Evolutionary conservation across 768 basidiomycete species (phyloP), one percentile per base, ranked within the genome.

Genomic region (Aureoboletus auriporus): DNA sequence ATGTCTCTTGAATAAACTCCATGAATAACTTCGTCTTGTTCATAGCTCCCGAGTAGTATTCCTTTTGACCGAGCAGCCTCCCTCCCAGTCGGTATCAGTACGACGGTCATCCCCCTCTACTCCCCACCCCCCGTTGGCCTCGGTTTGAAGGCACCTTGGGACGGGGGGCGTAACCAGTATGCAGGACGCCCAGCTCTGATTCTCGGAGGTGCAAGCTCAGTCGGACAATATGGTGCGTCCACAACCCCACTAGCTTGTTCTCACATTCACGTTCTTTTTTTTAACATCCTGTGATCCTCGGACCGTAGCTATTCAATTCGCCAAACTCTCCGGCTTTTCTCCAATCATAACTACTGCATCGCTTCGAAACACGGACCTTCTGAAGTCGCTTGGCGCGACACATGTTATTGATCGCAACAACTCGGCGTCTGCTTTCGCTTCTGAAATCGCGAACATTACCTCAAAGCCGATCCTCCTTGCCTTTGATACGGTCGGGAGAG

Each of bases 281-380:
- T n/a, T 27, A n/a, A 8, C 17, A 30, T 57, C 61, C 26, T 33
- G 14, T 26, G n/a, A n/a, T n/a, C n/a, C n/a, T n/a, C n/a, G n/a
- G n/a, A n/a, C n/a, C n/a, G 14, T 20, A 66, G 69, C 52, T n/a
- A 66, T 71, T 36, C 71, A 71, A 52, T 60, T 71, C 11, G 61
- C 68, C 6, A 57, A 37, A 23, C 53, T 70, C 26, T 70, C 69
- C 5, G 68, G 64, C 3, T 69, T 71, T 39, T 68, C 60, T 9
- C 66, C 66, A 0, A 69, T 75, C 35, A 65, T 73, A 36, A 64
- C 71, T 12, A 75, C 74, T 0, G 67, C 74, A 6, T 73, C 74
- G 2, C 44, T 53, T 14, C 61, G 64, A 39, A 70, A 74, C 49
- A 46, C 59, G 0, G 61, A 52, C 9, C 59, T 62, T 28, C 60